Conservation (phyloP, 2,329 filamentous ascomycete genomes). For the Ophiostoma ulmi region DNA sequence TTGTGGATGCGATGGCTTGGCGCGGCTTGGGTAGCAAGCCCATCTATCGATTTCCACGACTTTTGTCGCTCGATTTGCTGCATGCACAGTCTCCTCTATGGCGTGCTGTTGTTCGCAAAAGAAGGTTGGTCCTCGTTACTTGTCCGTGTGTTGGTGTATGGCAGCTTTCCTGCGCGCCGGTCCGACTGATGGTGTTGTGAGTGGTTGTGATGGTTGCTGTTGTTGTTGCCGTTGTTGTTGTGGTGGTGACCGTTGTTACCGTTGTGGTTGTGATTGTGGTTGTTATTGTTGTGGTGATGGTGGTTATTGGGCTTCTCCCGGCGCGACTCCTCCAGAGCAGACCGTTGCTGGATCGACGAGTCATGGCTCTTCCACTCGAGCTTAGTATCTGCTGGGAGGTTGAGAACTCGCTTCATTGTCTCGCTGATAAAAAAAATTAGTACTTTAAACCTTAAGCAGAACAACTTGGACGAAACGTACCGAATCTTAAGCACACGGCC, state of each 20-base stretch:
- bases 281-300: slow-evolving; percentile 35
- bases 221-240: neutral
- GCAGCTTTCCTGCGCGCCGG: slow-evolving; percentile 23
- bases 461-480: slow-evolving; percentile 46
- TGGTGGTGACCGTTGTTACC: slow-evolving; percentile 23
- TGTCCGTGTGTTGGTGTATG: neutral
- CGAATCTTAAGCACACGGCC: slow-evolving; percentile 94
- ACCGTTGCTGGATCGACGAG: slow-evolving; percentile 87
- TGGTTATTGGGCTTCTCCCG: slow-evolving; percentile 68
- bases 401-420: slow-evolving; percentile 85
- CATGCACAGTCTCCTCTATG: slow-evolving; percentile 19
- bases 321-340: slow-evolving; percentile 83
- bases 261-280: slow-evolving; percentile 34
- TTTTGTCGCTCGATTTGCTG: neutral
- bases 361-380: slow-evolving; percentile 96
- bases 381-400: slow-evolving; percentile 80
- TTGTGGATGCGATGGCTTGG: neutral
- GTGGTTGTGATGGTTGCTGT: slow-evolving; percentile 11
- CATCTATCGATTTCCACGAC: neutral
- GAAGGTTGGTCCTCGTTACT: slow-evolving; percentile 22
- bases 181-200: slow-evolving; percentile 21
- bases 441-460: neutral
- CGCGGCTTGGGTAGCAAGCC: neutral
- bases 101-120: slow-evolving; percentile 22
- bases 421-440: slow-evolving; percentile 64